A percentile compares a stretch with the other conserved stretches of the same genome.
Conservation (phyloP, 345 rosid species). For the Syzygium aromaticum region DNA sequence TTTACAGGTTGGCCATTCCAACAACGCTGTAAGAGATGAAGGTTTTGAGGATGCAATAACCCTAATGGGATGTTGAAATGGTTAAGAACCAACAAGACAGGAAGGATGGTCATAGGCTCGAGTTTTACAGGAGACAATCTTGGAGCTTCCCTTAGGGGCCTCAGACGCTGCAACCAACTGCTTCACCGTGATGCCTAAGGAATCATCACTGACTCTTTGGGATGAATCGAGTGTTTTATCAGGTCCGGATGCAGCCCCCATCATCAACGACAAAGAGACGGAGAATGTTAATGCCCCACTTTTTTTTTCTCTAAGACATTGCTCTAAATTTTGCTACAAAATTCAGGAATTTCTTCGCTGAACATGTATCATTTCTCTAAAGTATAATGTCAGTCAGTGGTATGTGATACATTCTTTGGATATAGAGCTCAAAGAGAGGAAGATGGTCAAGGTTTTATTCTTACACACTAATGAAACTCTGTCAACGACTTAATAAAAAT, state of each 20-base stretch:
- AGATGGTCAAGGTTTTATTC: not conserved
- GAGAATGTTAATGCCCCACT: not conserved
- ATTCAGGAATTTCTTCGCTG: not conserved
- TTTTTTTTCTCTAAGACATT: not conserved
- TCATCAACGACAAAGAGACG: not conserved
- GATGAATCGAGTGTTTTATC: not conserved
- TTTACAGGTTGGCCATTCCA: too few relatives aligned
- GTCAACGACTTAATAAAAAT: not conserved
- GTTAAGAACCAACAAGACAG: not conserved
- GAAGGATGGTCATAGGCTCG: not conserved
- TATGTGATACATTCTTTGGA: not conserved
- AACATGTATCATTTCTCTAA: not conserved
- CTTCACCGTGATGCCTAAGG: not conserved
- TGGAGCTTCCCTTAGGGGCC: not conserved
- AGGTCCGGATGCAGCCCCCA: not conserved
- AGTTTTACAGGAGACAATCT: not conserved
- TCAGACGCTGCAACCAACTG: not conserved
- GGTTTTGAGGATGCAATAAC: not conserved
- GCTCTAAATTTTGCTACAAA: not conserved
- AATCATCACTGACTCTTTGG: not conserved
- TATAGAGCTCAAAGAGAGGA: not conserved
- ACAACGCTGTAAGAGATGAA: not conserved
- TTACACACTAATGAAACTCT: not conserved
- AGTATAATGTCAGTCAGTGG: not conserved
- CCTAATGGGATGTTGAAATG: not conserved